Percentiles rank a stretch among this genome's conserved stretches.
phyloP scores from a whole-genome alignment of 306 rosid species.

The Chamaecrista fasciculata region DNA sequence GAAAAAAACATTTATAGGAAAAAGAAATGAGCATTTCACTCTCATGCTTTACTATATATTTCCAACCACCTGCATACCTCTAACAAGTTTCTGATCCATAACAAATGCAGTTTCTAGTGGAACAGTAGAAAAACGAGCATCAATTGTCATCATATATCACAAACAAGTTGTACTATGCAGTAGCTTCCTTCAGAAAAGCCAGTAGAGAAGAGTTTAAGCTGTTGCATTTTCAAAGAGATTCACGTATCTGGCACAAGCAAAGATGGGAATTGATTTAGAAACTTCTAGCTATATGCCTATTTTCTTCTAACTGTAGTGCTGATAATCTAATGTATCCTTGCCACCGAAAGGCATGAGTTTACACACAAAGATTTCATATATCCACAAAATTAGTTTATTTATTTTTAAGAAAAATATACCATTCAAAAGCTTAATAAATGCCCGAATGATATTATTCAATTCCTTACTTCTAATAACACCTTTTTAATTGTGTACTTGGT shows the following conservation, averaged over 20 bases:
- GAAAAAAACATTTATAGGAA: background rate
- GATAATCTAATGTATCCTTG: background rate
- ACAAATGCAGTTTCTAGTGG: constrained; percentile 38
- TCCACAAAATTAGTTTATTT: background rate
- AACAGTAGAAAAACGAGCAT: constrained; percentile 37
- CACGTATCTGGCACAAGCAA: constrained; percentile 29
- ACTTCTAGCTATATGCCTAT: constrained; percentile 9
- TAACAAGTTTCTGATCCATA: constrained; percentile 42
- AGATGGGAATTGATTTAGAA: constrained; percentile 24
- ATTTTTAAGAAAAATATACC: background rate
- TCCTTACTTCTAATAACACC: background rate
- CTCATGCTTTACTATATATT: background rate
- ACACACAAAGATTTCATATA: background rate
- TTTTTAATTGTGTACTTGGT: background rate
- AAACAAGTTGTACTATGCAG: constrained; percentile 46
- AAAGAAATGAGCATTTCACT: background rate
- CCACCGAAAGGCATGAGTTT: background rate
- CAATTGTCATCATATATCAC: constrained; percentile 38
- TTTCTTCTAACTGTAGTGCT: background rate
- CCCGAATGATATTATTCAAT: background rate
- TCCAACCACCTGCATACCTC: constrained; percentile 34
- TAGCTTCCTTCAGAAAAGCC: constrained; percentile 42
- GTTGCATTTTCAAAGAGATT: constrained; percentile 40
- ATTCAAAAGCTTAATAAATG: background rate
- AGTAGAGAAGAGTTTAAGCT: constrained; percentile 39